Conservation (phyloP, 1,284 basidiomycete species). For the Cystobasidium slooffiae region DNA sequence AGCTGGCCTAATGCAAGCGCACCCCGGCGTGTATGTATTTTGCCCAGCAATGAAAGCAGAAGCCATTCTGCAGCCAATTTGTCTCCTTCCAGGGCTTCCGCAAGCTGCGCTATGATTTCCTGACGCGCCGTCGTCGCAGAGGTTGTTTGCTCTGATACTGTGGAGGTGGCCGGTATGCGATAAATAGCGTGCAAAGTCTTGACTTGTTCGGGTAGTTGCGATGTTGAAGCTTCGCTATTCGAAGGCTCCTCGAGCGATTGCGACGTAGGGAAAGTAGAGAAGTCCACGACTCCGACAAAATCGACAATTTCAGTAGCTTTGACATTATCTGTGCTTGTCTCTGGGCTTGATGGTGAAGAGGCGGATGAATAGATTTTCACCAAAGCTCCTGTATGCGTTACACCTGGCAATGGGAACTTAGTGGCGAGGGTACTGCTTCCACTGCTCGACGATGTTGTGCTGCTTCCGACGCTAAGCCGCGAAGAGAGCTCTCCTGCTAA, state of each 20-base stretch:
- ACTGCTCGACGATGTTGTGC: background rate
- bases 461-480: conserved; percentile 17
- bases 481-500: background rate
- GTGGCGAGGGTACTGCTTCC: conserved; percentile 15
- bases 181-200: conserved; percentile 42
- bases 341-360: background rate
- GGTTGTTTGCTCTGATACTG: background rate
- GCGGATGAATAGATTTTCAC: conserved; percentile 46
- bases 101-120: conserved; percentile 71
- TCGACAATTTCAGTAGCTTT: conserved; percentile 50
- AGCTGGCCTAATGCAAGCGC: conserved; percentile 71
- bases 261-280: conserved; percentile 24
- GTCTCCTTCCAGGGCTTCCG: conserved; percentile 70
- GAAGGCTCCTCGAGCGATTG: conserved; percentile 13
- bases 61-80: conserved; percentile 75
- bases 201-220: conserved; percentile 16
- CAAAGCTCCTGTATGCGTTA: conserved; percentile 47
- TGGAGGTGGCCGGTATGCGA: background rate
- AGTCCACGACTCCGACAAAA: conserved; percentile 51
- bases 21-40: conserved; percentile 69
- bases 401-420: conserved; percentile 48
- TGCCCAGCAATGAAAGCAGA: conserved; percentile 67
- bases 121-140: conserved; percentile 56
- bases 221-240: background rate
- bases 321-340: conserved; percentile 25